Conservation (phyloP, 805 yeast species). For the Vanderwaltozyma yarrowii region DNA sequence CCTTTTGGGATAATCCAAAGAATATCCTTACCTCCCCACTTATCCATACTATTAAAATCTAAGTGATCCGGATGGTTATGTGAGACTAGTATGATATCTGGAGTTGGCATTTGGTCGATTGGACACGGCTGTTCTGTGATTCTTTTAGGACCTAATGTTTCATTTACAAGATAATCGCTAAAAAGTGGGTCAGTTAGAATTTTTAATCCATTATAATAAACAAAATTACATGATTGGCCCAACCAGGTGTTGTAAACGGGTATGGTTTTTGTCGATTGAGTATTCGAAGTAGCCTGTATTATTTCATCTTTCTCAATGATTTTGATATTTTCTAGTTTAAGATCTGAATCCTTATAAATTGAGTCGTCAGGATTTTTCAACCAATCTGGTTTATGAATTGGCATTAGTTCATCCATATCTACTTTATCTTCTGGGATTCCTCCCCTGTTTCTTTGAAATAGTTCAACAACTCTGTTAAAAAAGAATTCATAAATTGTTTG, state of each 20-base stretch:
- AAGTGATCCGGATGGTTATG: slow-evolving; percentile 96
- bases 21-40: slow-evolving; percentile 20
- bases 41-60: slow-evolving; percentile 48
- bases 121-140: slow-evolving; percentile 68
- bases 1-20: slow-evolving; percentile 92
- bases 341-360: slow-evolving; percentile 7
- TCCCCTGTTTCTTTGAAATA: slow-evolving; percentile 55
- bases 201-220: slow-evolving; percentile 63
- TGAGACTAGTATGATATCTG: slow-evolving; percentile 69
- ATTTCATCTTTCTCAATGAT: not conserved
- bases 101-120: slow-evolving; percentile 51
- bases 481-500: slow-evolving; percentile 85
- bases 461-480: slow-evolving; percentile 58
- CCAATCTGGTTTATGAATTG: slow-evolving; percentile 48
- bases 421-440: slow-evolving; percentile 40
- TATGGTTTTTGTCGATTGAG: slow-evolving; percentile 2
- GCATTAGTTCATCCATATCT: slow-evolving; percentile 47
- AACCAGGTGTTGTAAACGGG: slow-evolving; percentile 60
- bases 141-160: slow-evolving; percentile 70
- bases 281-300: not conserved
- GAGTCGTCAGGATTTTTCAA: slow-evolving; percentile 27
- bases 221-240: slow-evolving; percentile 79
- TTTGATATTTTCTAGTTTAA: slow-evolving; percentile 1
- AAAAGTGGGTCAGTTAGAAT: slow-evolving; percentile 83
- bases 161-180: slow-evolving; percentile 49